Percentiles rank a stretch among this genome's conserved stretches.
Evolutionary conservation across 2,329 filamentous ascomycete species (phyloP).

Genomic region (Microcera coccophila): DNA sequence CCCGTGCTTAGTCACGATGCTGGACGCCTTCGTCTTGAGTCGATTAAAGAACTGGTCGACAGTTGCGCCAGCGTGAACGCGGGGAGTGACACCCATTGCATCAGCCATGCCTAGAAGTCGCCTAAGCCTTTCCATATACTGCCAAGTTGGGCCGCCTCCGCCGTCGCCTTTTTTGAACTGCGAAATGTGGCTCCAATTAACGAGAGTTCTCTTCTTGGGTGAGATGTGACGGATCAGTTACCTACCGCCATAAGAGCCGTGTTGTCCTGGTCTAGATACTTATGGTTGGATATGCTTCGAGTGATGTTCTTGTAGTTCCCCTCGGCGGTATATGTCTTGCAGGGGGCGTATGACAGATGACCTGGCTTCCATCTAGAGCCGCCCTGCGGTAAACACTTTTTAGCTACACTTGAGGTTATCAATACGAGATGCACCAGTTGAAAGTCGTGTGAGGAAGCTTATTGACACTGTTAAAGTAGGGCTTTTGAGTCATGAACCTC

Average conservation of each 20-base stretch:
- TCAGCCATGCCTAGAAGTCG: conserved; percentile 90
- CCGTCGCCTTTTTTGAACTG: conserved; percentile 73
- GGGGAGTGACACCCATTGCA: conserved; percentile 71
- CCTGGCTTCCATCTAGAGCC: conserved; percentile 88
- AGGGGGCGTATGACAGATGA: conserved; percentile 96
- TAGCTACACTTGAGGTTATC: not conserved
- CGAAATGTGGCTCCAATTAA: no score
- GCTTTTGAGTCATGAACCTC: conserved; percentile 94
- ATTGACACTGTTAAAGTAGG: conserved; percentile 99
- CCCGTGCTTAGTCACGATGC: conserved; percentile 93
- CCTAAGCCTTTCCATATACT: conserved; percentile 90
- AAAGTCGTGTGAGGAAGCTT: conserved; percentile 98
- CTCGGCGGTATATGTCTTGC: conserved; percentile 93
- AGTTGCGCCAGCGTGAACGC: conserved; percentile 81
- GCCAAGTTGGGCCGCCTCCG: conserved; percentile 89
- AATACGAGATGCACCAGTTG: conserved; percentile 63
- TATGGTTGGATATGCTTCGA: conserved; percentile 86
- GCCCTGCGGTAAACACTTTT: conserved; percentile 60
- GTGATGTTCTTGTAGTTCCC: conserved; percentile 93
- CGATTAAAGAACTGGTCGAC: conserved; percentile 93
- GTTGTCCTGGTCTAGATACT: conserved; percentile 89
- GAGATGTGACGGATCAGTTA: conserved; percentile 44
- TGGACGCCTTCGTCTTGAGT: conserved; percentile 71
- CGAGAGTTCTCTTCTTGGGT: not conserved
- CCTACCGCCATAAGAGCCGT: conserved; percentile 91